These are phyloP conservation scores for Brassica incana DNA, from an alignment of 345 rosid species.

Conservation along the genomic window DNA sequence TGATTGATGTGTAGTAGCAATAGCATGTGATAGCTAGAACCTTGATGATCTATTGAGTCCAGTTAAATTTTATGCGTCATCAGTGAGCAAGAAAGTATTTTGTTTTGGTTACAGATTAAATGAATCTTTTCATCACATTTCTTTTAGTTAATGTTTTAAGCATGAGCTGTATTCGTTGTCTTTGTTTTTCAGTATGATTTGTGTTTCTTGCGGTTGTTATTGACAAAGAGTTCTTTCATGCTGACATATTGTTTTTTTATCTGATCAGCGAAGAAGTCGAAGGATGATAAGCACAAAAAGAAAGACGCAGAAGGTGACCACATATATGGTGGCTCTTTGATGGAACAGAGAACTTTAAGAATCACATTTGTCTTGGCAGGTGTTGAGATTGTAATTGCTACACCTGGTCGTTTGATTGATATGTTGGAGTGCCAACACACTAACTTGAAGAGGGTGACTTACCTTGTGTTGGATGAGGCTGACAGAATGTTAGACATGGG, in stretches of 20 bases:
- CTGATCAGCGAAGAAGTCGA: conserved; percentile 72
- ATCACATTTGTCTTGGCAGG: conserved; percentile 47
- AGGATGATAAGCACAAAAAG: conserved; percentile 64
- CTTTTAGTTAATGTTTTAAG: background rate
- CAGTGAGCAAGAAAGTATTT: background rate
- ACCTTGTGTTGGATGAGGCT: conserved; percentile 95
- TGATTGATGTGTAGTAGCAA: background rate
- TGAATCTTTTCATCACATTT: background rate
- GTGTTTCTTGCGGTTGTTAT: background rate
- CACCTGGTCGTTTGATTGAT: conserved; percentile 96
- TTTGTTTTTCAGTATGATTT: background rate
- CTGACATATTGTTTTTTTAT: conserved; percentile 34
- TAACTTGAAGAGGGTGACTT: conserved; percentile 82
- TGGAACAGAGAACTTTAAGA: background rate
- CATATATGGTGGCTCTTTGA: background rate
- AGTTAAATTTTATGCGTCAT: no score
- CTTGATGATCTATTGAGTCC: no score
- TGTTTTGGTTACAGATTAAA: background rate
- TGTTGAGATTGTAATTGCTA: conserved; percentile 94
- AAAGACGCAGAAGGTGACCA: conserved; percentile 49
- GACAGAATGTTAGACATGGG: conserved; percentile 73
- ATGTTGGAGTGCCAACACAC: conserved; percentile 87
- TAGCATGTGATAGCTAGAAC: background rate
- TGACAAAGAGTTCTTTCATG: background rate
- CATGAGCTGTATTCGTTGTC: background rate